A percentile compares a stretch with the other conserved stretches of the same genome.
Conservation (phyloP, 2,329 filamentous ascomycete genomes). For the Fusarium mangiferae region DNA sequence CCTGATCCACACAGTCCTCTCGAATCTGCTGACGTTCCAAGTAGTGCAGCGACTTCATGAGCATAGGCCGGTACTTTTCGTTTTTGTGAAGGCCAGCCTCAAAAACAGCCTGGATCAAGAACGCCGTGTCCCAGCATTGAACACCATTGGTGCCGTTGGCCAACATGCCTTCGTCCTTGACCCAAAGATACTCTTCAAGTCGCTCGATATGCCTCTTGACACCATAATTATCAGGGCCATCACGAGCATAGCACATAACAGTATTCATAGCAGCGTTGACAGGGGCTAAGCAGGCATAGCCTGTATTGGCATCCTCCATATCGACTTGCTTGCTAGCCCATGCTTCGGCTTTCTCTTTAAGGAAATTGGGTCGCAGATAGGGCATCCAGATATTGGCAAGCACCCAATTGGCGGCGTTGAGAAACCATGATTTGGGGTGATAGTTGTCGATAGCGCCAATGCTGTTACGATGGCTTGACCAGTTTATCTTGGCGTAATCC, state of each 20-base stretch:
- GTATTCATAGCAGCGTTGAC: constrained; percentile 93
- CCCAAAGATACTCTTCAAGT: constrained; percentile 87
- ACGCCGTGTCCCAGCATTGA: constrained; percentile 96
- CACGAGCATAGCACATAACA: constrained; percentile 84
- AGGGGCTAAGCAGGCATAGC: constrained; percentile 85
- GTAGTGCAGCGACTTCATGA: constrained; percentile 83
- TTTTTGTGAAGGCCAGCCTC: constrained; percentile 83
- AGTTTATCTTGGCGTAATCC: constrained; percentile 81
- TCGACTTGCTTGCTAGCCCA: constrained; percentile 86
- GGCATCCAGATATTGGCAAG: constrained; percentile 84
- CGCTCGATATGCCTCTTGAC: constrained; percentile 83
- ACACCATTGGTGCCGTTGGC: constrained; percentile 98
- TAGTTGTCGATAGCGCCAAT: constrained; percentile 88
- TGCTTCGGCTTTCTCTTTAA: constrained; percentile 79
- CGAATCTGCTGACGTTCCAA: constrained; percentile 92
- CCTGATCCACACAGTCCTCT: constrained; percentile 81
- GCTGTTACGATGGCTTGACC: constrained; percentile 80
- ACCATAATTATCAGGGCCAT: constrained; percentile 78
- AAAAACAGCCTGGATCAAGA: constrained; percentile 83
- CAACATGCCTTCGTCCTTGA: constrained; percentile 92
- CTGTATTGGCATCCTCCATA: constrained; percentile 93
- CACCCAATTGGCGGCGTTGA: constrained; percentile 82
- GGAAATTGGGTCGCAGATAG: constrained; percentile 72
- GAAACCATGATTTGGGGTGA: constrained; percentile 87
- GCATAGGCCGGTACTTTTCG: constrained; percentile 82